Conservation (phyloP, 495 filamentous ascomycete genomes). For the Aspergillus kassunensis region DNA sequence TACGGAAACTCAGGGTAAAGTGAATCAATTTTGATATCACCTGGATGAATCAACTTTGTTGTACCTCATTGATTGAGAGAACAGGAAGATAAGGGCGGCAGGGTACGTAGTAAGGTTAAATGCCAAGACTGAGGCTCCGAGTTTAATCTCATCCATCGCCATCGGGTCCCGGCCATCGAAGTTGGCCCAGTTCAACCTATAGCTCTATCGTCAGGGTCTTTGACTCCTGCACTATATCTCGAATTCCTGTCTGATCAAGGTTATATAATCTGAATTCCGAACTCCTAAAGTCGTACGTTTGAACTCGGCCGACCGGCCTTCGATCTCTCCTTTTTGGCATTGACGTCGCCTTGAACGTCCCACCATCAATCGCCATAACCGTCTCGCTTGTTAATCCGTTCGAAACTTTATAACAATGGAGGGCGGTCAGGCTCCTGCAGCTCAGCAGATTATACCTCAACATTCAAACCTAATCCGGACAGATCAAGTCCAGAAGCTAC, state of each 20-base stretch:
- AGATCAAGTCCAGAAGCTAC: conserved; percentile 50
- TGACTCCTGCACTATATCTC: neutral
- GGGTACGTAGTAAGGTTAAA: too few species aligned
- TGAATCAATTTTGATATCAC: neutral
- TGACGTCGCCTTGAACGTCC: neutral
- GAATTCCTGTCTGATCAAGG: neutral
- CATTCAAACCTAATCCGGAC: conserved; percentile 48
- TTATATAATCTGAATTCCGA: too few species aligned
- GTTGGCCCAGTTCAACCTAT: neutral
- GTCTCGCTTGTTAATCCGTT: neutral
- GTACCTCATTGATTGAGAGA: too few species aligned
- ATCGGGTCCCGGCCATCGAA: too few species aligned
- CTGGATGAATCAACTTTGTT: too few species aligned
- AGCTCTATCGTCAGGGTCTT: neutral
- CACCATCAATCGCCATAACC: neutral
- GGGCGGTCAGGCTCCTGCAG: conserved; percentile 27
- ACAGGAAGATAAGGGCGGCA: too few species aligned
- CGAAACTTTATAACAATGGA: conserved; percentile 26
- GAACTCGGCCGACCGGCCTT: neutral
- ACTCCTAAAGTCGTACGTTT: neutral
- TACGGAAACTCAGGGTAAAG: too few species aligned
- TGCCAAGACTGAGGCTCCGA: conserved; percentile 16
- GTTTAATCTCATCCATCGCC: neutral
- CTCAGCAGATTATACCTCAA: conserved; percentile 34
- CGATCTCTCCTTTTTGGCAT: neutral